Percentiles rank a stretch among this genome's conserved stretches.
These are phyloP conservation scores for Kitagawia praeruptora DNA, from an alignment of 129 eudicot genomes.

Conservation along the genomic window DNA sequence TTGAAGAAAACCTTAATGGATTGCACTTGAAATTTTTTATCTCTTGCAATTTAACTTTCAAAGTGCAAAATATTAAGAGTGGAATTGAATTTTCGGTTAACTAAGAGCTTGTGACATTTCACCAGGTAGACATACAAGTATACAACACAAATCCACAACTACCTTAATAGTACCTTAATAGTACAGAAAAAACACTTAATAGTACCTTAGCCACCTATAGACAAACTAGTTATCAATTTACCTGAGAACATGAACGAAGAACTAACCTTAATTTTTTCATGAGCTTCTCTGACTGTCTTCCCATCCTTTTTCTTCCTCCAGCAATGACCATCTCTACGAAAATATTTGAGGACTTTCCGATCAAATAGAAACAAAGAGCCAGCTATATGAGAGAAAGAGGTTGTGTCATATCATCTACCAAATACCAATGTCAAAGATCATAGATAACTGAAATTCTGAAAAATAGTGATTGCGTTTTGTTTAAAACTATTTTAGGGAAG, in stretches of 20 bases:
- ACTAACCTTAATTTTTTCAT: constrained; percentile 47
- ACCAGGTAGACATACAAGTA: not conserved
- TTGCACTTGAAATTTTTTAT: not conserved
- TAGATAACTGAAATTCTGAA: not conserved
- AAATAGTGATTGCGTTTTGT: not conserved
- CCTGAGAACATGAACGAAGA: no score
- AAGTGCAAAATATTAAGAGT: not conserved
- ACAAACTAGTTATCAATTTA: not conserved
- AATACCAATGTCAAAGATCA: not conserved
- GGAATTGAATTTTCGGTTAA: not conserved
- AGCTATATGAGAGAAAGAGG: constrained; percentile 14
- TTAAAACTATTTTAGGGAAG: no score
- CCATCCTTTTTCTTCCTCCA: constrained; percentile 66
- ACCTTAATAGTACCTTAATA: not conserved
- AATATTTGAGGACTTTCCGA: constrained; percentile 30
- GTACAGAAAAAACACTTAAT: not conserved
- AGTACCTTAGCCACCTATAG: not conserved
- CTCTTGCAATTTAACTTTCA: not conserved
- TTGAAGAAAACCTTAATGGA: not conserved
- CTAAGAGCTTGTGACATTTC: not conserved
- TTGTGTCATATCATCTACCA: not conserved
- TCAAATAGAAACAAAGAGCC: constrained; percentile 54
- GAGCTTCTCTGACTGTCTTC: constrained; percentile 43
- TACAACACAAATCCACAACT: not conserved
- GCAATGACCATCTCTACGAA: constrained; percentile 45